Percentiles rank a stretch among this genome's conserved stretches.
These are phyloP conservation scores for Rhododendron williamsianum DNA, from an alignment of 148 eudicot genomes.

Conservation along the genomic window DNA sequence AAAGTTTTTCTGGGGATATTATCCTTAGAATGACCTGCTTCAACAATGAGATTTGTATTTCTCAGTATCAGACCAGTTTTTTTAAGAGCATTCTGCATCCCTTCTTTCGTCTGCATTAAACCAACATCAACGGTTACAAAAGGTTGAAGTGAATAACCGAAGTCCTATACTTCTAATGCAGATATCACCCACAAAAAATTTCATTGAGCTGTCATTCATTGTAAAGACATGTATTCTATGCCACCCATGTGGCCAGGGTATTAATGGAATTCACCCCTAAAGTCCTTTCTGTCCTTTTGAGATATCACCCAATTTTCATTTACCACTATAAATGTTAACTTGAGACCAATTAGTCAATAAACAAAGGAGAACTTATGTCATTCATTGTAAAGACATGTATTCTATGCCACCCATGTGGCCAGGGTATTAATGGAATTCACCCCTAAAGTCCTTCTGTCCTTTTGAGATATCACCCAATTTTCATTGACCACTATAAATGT, in stretches of 20 bases:
- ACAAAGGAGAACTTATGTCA: background rate
- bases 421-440: background rate
- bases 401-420: background rate
- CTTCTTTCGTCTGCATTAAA: constrained; percentile 22
- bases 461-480: background rate
- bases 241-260: background rate
- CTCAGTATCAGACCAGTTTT: background rate
- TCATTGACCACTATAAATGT: background rate
- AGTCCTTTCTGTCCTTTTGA: background rate
- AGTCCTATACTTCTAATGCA: background rate
- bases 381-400: background rate
- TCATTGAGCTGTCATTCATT: background rate
- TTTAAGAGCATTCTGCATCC: constrained; percentile 20
- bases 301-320: background rate
- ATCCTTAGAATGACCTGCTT: constrained; percentile 11
- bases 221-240: background rate
- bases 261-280: background rate
- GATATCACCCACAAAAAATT: background rate
- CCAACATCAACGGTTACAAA: background rate
- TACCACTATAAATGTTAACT: background rate
- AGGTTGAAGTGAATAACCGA: background rate
- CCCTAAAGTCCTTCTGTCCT: background rate
- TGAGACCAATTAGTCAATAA: background rate
- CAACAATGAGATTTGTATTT: background rate
- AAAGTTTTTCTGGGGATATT: background rate